These are phyloP conservation scores for Neoboletus magnificus DNA, from an alignment of 768 basidiomycete genomes.

Conservation along the genomic window DNA sequence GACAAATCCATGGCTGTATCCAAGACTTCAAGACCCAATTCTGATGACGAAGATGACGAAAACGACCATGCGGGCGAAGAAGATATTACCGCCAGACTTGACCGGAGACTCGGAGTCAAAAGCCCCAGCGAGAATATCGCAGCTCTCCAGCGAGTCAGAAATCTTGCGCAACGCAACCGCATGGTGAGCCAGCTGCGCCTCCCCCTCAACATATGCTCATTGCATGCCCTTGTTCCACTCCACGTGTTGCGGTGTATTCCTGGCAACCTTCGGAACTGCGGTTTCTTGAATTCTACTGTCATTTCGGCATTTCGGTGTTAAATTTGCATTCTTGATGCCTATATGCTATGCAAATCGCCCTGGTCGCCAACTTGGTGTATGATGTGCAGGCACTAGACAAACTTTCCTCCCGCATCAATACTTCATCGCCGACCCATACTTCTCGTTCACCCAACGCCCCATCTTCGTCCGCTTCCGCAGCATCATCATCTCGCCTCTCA, in stretches of 20 bases:
- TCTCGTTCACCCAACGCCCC: slow-evolving; percentile 36
- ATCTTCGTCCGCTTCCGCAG: slow-evolving; percentile 35
- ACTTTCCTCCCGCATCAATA: slow-evolving; percentile 56
- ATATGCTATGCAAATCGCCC: slow-evolving; percentile 18
- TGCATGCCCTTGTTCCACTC: slow-evolving; percentile 27
- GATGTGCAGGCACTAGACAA: slow-evolving; percentile 60
- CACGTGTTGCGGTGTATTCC: slow-evolving; percentile 30
- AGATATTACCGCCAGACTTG: slow-evolving; percentile 59
- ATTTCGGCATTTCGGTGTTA: slow-evolving; percentile 3
- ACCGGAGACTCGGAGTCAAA: slow-evolving; percentile 34
- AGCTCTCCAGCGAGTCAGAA: slow-evolving; percentile 67
- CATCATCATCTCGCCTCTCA: slow-evolving; percentile 36
- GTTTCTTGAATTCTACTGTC: background rate
- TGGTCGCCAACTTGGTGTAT: background rate
- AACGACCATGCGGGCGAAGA: slow-evolving; percentile 53
- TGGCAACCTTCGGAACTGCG: slow-evolving; percentile 8
- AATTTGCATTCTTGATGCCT: slow-evolving; percentile 8
- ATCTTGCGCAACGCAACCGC: slow-evolving; percentile 67
- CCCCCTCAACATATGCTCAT: slow-evolving; percentile 19
- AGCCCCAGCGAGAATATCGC: slow-evolving; percentile 50
- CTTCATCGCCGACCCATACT: slow-evolving; percentile 50
- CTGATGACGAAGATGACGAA: slow-evolving; percentile 48
- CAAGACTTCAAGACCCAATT: slow-evolving; percentile 29
- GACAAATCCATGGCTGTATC: slow-evolving; percentile 31
- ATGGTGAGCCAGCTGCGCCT: slow-evolving; percentile 47